These are phyloP conservation scores for Claviceps capensis DNA, from an alignment of 2,329 filamentous ascomycete genomes.

Conservation along the genomic window DNA sequence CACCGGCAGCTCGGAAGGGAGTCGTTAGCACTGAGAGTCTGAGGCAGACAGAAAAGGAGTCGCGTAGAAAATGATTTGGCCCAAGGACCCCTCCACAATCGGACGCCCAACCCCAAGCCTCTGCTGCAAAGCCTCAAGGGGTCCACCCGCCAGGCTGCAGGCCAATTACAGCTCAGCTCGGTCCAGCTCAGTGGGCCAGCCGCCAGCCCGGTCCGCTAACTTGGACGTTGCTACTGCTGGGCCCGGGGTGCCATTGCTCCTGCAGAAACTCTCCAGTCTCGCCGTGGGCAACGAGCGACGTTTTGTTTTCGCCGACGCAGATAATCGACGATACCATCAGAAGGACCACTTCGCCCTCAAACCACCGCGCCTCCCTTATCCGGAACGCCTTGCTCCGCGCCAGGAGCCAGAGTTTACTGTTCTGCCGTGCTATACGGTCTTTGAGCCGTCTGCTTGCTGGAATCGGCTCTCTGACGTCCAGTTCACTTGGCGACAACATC, in stretches of 20 bases:
- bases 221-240: neutral
- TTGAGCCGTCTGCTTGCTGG: neutral
- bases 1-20: neutral
- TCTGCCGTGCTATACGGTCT: neutral
- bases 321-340: slow-evolving; percentile 1
- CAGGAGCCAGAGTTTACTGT: neutral
- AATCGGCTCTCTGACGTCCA: neutral
- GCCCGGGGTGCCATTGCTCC: neutral
- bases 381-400: neutral
- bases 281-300: neutral
- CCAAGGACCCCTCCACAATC: too few relatives aligned
- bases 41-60: too few relatives aligned
- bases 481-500: neutral
- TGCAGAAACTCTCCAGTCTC: neutral
- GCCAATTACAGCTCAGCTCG: too few relatives aligned
- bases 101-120: too few relatives aligned
- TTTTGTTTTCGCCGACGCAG: slow-evolving; percentile 2
- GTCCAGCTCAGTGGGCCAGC: neutral
- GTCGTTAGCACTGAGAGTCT: too few relatives aligned
- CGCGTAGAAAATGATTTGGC: too few relatives aligned
- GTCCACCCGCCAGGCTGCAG: too few relatives aligned
- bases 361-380: neutral
- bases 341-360: neutral
- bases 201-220: neutral
- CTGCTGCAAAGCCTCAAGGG: too few relatives aligned